Base-by-base conservation (phyloP, 495 filamentous ascomycete genomes). In the Opeltia flavorubescens region DNA sequence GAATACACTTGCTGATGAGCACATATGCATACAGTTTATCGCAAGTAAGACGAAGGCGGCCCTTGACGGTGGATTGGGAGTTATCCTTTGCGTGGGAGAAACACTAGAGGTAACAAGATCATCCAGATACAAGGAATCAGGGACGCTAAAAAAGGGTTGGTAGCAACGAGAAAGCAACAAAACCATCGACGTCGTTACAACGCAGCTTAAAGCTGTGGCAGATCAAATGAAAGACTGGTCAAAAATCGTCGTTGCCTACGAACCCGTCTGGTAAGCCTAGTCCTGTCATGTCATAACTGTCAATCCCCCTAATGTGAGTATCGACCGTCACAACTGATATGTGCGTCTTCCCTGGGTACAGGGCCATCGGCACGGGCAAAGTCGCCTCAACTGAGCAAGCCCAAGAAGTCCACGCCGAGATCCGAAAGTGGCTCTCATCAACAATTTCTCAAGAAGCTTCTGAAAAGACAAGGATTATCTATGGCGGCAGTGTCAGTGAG, bases 21-120 rank as follows among this genome's bases (percentile, higher is more conserved):
- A 31, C 29, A 13, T 3, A 3, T n/a, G 24, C 18, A 12, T 39
- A 8, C 55, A 77, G 70, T 83, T 93, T 57, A 77, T 96, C 47
- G 88, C 91, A 39, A 77, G 74, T 62, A 98, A 98, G 80, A 86
- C 84, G 62, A 93, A 89, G 75, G 76, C 79, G 50, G 87, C 91
- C 46, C 71, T 93, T 43, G 84, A 88, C 52, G 84, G 82, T 55
- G 93, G 89, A 35, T 54, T 96, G 48, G 76, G 78, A 42, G 93
- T 95, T 55, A 91, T 98, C 62, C 76, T 95, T 67, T 98, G 91
- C 74, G 87, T 88, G 61, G 93, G 91, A 56, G 91, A 98, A 77
- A 84, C 77, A 49, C 74, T 95, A 43, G 85, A 93, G 69, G 74
- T 75, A 64, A 47, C 59, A 54, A 59, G 15, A 25, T 0, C 6